These are phyloP conservation scores for Pistacia vera DNA, from an alignment of 345 rosid genomes.

Conservation along the genomic window DNA sequence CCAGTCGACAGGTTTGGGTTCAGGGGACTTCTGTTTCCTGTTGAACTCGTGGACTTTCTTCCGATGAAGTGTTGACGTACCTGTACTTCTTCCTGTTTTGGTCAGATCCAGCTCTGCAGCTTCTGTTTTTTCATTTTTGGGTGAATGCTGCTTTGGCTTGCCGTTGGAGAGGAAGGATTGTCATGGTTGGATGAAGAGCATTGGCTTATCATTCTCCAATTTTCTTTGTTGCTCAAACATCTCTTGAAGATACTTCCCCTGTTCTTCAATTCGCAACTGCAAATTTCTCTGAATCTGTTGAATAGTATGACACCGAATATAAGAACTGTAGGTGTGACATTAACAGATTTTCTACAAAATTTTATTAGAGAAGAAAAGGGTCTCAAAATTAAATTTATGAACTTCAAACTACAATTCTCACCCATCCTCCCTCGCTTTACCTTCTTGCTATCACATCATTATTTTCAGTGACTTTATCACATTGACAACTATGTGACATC, in stretches of 20 bases:
- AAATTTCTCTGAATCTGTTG: constrained; percentile 82
- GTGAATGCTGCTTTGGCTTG: constrained; percentile 2
- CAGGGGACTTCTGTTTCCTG: constrained; percentile 19
- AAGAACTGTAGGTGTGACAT: constrained; percentile 1
- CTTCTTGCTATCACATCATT: not conserved
- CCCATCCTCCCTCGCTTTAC: not conserved
- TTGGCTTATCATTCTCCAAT: constrained; percentile 30
- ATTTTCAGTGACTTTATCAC: not conserved
- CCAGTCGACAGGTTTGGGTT: not conserved
- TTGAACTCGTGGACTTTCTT: constrained; percentile 4
- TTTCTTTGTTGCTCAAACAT: constrained; percentile 63
- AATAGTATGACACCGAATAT: not conserved
- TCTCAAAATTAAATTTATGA: too few relatives aligned
- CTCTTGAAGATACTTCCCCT: constrained; percentile 63
- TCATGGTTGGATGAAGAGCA: constrained; percentile 11
- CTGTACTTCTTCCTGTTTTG: not conserved
- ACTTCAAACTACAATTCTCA: not conserved
- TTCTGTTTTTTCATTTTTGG: constrained; percentile 5
- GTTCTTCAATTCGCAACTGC: constrained; percentile 80
- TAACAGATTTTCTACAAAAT: not conserved
- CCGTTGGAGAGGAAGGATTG: constrained; percentile 2
- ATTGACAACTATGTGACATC: not conserved
- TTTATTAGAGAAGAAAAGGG: not conserved
- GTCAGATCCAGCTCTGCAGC: constrained; percentile 16
- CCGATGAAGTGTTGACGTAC: not conserved